Evolutionary conservation across 2,329 filamentous ascomycete species (phyloP).

Genomic region (Aspergillus puulaauensis): DNA sequence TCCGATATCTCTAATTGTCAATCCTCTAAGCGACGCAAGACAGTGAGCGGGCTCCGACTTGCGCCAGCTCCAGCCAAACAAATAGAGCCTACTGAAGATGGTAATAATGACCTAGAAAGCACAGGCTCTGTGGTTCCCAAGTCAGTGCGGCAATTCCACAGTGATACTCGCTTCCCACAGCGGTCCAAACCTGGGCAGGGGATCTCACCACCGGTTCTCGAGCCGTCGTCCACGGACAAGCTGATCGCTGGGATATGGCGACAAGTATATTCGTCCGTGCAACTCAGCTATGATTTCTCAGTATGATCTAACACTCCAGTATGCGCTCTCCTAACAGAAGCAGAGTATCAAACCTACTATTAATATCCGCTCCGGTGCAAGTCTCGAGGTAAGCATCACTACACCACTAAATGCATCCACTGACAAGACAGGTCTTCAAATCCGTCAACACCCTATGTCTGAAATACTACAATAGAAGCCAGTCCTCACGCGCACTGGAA

Average conservation of each 20-base stretch:
- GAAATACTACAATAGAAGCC: conserved; percentile 43
- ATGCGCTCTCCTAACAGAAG: not conserved
- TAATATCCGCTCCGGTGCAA: conserved; percentile 20
- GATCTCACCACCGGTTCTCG: conserved; percentile 41
- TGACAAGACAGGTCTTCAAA: conserved; percentile 18
- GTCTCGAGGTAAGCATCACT: conserved; percentile 14
- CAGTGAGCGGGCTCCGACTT: conserved; percentile 32
- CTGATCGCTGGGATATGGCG: conserved; percentile 53
- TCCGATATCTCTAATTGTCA: too few relatives aligned
- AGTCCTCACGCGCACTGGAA: conserved; percentile 57
- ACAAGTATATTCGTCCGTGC: conserved; percentile 39
- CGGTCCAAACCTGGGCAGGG: conserved; percentile 22
- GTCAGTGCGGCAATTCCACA: conserved; percentile 24
- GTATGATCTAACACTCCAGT: conserved; percentile 6
- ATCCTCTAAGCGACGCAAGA: conserved; percentile 26
- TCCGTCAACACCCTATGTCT: conserved; percentile 24
- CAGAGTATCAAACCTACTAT: conserved; percentile 14
- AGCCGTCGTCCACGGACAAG: conserved; percentile 50
- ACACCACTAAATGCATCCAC: not conserved
- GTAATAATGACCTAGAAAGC: not conserved
- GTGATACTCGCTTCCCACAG: conserved; percentile 25
- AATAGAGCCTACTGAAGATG: not conserved
- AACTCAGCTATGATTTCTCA: conserved; percentile 16
- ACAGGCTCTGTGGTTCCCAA: not conserved
- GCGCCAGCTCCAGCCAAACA: not conserved